phyloP scores from a whole-genome alignment of 2,329 filamentous ascomycete genomes.

The Mariannaea sp. region DNA sequence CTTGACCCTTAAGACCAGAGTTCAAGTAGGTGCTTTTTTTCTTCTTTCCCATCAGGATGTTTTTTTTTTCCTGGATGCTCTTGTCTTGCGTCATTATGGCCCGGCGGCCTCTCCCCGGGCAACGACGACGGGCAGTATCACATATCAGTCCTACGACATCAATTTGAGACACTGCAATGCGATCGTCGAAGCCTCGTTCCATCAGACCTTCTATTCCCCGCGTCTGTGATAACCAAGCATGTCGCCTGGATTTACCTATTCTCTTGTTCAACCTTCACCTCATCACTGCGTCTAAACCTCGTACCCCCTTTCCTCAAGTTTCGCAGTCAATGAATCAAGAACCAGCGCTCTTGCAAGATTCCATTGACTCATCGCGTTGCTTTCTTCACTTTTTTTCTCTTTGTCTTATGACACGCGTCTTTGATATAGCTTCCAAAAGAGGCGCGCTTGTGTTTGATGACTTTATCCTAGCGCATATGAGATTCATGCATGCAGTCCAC shows the following conservation, averaged over 20 bases:
- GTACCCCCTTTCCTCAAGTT: constrained; percentile 8
- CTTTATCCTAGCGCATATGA: constrained; percentile 19
- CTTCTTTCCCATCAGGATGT: too few species aligned
- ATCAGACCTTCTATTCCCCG: background rate
- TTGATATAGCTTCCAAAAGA: constrained; percentile 8
- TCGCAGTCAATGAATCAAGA: background rate
- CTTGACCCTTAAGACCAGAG: constrained; percentile 90
- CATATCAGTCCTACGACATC: background rate
- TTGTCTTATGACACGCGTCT: constrained; percentile 26
- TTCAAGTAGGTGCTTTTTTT: constrained; percentile 68
- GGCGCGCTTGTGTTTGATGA: constrained; percentile 16
- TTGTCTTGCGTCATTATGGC: constrained; percentile 16
- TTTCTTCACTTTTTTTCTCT: constrained; percentile 10
- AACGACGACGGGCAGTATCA: constrained; percentile 12
- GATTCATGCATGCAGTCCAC: constrained; percentile 25
- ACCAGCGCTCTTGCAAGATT: background rate
- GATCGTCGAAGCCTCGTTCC: background rate
- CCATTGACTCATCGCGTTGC: constrained; percentile 12
- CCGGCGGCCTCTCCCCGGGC: background rate
- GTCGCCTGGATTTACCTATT: constrained; percentile 1
- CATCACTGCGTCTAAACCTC: constrained; percentile 2
- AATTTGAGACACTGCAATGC: constrained; percentile 4
- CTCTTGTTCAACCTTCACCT: background rate
- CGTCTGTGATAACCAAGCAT: background rate
- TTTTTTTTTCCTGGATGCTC: background rate